Evolutionary conservation across 176 grass and related monocot species (phyloP).

Genomic region (Cenchrus americanus): DNA sequence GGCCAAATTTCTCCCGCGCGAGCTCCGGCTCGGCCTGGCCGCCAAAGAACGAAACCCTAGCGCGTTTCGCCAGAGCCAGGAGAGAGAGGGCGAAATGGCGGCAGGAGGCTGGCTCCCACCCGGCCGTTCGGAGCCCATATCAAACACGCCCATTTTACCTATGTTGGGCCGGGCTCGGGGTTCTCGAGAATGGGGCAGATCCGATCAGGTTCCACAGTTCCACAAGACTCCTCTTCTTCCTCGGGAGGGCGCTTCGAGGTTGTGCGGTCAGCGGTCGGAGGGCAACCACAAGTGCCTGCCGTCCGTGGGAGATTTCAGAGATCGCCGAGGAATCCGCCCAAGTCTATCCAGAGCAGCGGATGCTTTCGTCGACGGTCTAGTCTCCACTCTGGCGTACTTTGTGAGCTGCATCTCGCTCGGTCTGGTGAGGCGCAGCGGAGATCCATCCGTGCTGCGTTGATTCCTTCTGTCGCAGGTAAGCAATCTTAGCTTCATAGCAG

Average conservation of each 20-base stretch:
- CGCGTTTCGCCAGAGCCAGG: too few species aligned
- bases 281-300: background rate
- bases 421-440: background rate
- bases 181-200: background rate
- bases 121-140: too few species aligned
- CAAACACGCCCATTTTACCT: too few species aligned
- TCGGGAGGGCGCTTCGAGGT: background rate
- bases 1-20: too few species aligned
- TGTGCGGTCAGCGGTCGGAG: background rate
- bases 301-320: background rate
- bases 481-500: background rate
- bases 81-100: too few species aligned
- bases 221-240: too few species aligned
- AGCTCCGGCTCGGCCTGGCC: too few species aligned
- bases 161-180: background rate
- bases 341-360: background rate
- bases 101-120: too few species aligned
- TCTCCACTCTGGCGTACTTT: background rate
- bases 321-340: background rate
- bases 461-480: background rate
- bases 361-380: background rate
- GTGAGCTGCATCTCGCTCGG: background rate
- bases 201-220: too few species aligned
- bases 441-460: background rate
- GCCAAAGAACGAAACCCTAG: too few species aligned